phyloP scores from a whole-genome alignment of 2,329 filamentous ascomycete genomes.

The Ceratocystis smalleyi region DNA sequence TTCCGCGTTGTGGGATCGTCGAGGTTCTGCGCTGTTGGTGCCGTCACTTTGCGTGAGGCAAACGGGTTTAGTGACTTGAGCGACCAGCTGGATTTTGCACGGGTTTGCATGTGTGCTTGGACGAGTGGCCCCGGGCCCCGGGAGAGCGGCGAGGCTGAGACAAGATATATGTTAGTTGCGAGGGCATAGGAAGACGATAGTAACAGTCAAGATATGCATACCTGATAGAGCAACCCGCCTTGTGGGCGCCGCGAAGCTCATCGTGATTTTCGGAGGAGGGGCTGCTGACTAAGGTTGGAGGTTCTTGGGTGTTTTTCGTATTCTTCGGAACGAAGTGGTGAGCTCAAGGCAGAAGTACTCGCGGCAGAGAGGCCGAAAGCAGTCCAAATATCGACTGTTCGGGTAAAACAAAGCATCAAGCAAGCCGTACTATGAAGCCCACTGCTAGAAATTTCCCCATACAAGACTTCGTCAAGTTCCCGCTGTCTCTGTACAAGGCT shows the following conservation, averaged over 20 bases:
- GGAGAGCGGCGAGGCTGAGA: constrained; percentile 10
- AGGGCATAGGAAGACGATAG: constrained; percentile 14
- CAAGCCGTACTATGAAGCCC: not conserved
- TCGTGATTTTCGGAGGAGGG: constrained; percentile 6
- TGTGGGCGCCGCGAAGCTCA: constrained; percentile 19
- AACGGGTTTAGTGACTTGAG: constrained; percentile 26
- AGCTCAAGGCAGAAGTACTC: too few species aligned
- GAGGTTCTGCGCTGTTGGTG: constrained; percentile 24
- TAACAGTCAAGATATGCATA: constrained; percentile 2
- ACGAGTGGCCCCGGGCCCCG: constrained; percentile 19
- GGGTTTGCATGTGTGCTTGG: constrained; percentile 28
- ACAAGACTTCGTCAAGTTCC: not conserved
- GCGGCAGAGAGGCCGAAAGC: too few species aligned
- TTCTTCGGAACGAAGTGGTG: not conserved
- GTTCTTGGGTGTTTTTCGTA: not conserved
- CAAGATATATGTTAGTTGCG: constrained; percentile 17
- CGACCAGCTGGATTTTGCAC: constrained; percentile 28
- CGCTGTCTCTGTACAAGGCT: not conserved
- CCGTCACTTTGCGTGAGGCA: constrained; percentile 17
- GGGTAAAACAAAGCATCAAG: not conserved
- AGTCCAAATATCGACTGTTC: not conserved
- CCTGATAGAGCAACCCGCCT: constrained; percentile 18
- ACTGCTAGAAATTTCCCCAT: not conserved
- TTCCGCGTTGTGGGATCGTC: constrained; percentile 30
- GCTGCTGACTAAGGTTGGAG: not conserved